A percentile compares a stretch with the other conserved stretches of the same genome.
Evolutionary conservation across 176 grass and related monocot species (phyloP).

Genomic region (Oryza meridionalis): DNA sequence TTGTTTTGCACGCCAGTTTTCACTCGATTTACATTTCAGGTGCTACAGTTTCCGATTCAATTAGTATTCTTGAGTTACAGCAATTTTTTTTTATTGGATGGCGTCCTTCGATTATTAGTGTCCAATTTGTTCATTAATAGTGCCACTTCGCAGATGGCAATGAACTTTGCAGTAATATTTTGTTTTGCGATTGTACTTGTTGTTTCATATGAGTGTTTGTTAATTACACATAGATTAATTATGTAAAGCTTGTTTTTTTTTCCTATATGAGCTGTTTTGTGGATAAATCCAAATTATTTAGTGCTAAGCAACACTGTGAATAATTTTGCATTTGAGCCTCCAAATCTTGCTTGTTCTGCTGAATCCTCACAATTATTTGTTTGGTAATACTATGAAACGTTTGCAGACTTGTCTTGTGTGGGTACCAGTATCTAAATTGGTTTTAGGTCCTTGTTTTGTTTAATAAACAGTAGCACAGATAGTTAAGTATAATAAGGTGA

Average conservation of each 20-base stretch:
- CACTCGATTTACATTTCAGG: background rate
- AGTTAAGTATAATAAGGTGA: background rate
- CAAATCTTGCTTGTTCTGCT: background rate
- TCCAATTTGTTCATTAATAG: background rate
- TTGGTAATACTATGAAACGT: background rate
- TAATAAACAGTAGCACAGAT: background rate
- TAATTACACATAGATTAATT: background rate
- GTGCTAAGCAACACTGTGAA: background rate
- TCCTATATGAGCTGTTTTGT: background rate
- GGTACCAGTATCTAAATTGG: background rate
- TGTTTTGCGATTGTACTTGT: background rate
- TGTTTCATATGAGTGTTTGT: background rate
- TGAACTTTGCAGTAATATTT: background rate
- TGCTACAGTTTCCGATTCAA: background rate
- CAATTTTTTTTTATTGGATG: background rate
- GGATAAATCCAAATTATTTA: background rate
- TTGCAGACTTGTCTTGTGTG: background rate
- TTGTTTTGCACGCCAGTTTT: background rate
- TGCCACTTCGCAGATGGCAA: background rate
- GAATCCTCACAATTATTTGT: conserved; percentile 19
- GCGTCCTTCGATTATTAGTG: background rate
- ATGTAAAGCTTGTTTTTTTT: background rate
- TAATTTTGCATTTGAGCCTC: background rate
- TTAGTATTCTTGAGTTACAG: background rate
- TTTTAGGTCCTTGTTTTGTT: conserved; percentile 1